Percentiles rank a stretch among this genome's conserved stretches.
Conservation (phyloP, 495 filamentous ascomycete species). For the Penicillium lividum region DNA sequence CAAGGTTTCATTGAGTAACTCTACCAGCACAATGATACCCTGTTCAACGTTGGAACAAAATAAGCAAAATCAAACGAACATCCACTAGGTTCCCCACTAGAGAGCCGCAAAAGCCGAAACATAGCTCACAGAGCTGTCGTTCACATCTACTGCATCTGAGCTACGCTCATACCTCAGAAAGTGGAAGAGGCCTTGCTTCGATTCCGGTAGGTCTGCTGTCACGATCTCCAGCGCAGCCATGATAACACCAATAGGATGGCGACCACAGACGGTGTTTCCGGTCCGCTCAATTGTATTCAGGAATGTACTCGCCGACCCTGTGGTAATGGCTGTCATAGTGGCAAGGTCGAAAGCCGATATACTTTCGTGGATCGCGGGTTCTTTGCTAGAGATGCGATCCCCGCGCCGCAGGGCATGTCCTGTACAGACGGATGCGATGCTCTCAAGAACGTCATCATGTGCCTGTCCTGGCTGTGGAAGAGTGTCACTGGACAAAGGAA, state of each 20-base stretch:
- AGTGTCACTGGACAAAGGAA: slow-evolving; percentile 42
- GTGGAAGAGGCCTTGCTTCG: slow-evolving; percentile 64
- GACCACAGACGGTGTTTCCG: slow-evolving; percentile 90
- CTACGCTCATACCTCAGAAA: slow-evolving; percentile 94
- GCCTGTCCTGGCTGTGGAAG: slow-evolving; percentile 43
- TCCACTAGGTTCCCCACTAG: slow-evolving; percentile 14
- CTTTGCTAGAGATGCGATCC: slow-evolving; percentile 37
- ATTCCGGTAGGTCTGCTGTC: slow-evolving; percentile 24
- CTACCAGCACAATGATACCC: not conserved
- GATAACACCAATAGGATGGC: slow-evolving; percentile 92
- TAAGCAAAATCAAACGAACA: not conserved
- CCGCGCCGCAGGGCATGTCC: slow-evolving; percentile 42
- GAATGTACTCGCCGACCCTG: slow-evolving; percentile 69
- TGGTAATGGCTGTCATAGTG: slow-evolving; percentile 80
- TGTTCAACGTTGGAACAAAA: slow-evolving; percentile 9
- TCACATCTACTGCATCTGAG: slow-evolving; percentile 64
- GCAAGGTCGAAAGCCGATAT: slow-evolving; percentile 78
- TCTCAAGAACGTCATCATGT: slow-evolving; percentile 24
- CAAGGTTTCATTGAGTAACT: slow-evolving; percentile 4
- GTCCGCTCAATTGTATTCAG: slow-evolving; percentile 67
- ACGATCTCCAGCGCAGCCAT: slow-evolving; percentile 81
- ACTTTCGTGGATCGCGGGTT: slow-evolving; percentile 75
- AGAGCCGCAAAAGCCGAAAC: slow-evolving; percentile 53
- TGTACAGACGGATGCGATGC: slow-evolving; percentile 31
- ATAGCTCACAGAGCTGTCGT: slow-evolving; percentile 94